These are phyloP conservation scores for Gentiana macrophylla DNA, from an alignment of 257 asterid species.

Conservation along the genomic window DNA sequence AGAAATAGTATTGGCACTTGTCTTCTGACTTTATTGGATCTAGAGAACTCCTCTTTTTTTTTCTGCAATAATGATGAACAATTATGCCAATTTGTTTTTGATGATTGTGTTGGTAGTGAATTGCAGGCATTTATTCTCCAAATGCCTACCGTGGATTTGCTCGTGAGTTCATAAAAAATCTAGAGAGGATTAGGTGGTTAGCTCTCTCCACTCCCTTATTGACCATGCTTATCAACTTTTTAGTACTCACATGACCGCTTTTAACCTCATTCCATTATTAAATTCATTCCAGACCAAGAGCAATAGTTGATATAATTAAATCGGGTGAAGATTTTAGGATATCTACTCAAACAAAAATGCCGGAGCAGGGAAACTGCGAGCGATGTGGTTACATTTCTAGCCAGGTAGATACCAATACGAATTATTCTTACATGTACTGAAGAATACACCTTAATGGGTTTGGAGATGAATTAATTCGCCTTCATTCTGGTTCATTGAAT, in stretches of 20 bases:
- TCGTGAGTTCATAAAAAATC: constrained; percentile 92
- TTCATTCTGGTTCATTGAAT: too few relatives aligned
- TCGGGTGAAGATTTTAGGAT: constrained; percentile 97
- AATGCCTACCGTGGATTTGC: constrained; percentile 99
- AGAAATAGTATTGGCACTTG: too few relatives aligned
- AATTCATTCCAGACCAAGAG: constrained; percentile 60
- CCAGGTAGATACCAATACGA: constrained; percentile 44
- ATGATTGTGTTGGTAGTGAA: background rate
- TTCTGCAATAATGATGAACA: too few relatives aligned
- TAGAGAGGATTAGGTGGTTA: constrained; percentile 78
- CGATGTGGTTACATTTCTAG: constrained; percentile 96
- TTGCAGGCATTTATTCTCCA: constrained; percentile 87
- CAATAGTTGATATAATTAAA: constrained; percentile 79
- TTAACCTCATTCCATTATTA: background rate
- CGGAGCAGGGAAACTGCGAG: constrained; percentile 92
- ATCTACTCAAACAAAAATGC: constrained; percentile 86
- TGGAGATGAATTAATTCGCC: too few relatives aligned
- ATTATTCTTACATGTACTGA: too few relatives aligned
- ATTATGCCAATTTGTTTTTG: too few relatives aligned
- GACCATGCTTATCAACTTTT: too few relatives aligned
- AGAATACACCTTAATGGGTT: too few relatives aligned
- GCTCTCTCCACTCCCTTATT: background rate
- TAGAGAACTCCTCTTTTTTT: too few relatives aligned
- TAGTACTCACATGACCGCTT: background rate
- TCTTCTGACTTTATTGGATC: too few relatives aligned